Conservation (phyloP, 75 land plant species). For the Picea glauca region DNA sequence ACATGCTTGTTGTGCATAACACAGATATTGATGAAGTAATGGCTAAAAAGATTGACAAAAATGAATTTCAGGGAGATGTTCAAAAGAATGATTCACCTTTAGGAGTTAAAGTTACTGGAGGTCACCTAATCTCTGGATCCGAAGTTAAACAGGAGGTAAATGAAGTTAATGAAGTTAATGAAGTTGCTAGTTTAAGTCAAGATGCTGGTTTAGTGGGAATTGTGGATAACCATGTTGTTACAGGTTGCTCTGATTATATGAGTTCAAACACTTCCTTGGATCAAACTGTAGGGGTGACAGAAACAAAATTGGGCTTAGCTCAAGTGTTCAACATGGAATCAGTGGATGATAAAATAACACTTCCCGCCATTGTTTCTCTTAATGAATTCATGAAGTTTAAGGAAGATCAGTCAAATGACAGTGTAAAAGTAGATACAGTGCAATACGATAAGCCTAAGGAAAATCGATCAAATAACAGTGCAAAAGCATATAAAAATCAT, state of each 20-base stretch:
- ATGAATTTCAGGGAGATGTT: neutral
- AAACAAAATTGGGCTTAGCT: neutral
- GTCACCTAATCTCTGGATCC: neutral
- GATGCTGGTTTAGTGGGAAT: slow-evolving; percentile 2
- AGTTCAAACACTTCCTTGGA: slow-evolving; percentile 1
- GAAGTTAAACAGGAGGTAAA: neutral
- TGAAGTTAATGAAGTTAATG: slow-evolving; percentile 6
- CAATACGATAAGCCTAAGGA: neutral
- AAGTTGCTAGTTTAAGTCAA: neutral
- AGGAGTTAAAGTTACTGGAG: neutral
- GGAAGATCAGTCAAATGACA: neutral
- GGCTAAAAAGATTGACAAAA: neutral
- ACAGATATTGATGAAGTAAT: no score
- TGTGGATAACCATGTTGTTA: neutral
- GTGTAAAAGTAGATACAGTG: neutral
- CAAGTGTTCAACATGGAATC: slow-evolving; percentile 16
- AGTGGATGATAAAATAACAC: slow-evolving; percentile 13
- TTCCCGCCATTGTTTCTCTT: slow-evolving; percentile 70
- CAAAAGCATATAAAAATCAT: neutral
- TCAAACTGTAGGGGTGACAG: neutral
- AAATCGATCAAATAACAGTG: neutral
- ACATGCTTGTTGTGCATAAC: neutral
- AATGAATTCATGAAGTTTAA: slow-evolving; percentile 74
- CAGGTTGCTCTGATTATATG: neutral
- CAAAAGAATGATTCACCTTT: neutral